phyloP scores from a whole-genome alignment of 2,329 filamentous ascomycete genomes.

The Pleoardoris graminearum region DNA sequence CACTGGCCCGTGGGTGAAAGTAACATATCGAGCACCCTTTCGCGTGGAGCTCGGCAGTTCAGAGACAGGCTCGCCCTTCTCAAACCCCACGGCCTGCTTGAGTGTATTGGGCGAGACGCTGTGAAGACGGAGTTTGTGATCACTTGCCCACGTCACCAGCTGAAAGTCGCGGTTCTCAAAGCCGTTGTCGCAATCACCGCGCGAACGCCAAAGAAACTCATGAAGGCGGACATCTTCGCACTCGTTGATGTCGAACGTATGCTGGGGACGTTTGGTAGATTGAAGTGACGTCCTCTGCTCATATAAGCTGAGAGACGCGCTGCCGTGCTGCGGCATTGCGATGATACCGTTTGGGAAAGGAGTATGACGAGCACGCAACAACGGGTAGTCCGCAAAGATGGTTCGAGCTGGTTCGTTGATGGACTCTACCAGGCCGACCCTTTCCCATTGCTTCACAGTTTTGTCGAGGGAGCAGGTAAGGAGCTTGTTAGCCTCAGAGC shows the following conservation, averaged over 20 bases:
- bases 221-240: slow-evolving; percentile 66
- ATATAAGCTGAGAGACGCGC: slow-evolving; percentile 83
- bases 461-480: slow-evolving; percentile 89
- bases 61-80: slow-evolving; percentile 67
- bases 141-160: slow-evolving; percentile 88
- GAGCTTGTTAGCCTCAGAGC: slow-evolving; percentile 70
- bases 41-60: slow-evolving; percentile 73
- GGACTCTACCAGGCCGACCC: slow-evolving; percentile 60
- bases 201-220: slow-evolving; percentile 86
- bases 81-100: slow-evolving; percentile 68
- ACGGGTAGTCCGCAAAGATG: slow-evolving; percentile 80
- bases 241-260: slow-evolving; percentile 58
- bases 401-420: slow-evolving; percentile 55
- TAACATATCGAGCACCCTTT: slow-evolving; percentile 82
- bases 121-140: slow-evolving; percentile 79
- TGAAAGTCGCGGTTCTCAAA: slow-evolving; percentile 87
- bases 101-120: slow-evolving; percentile 68
- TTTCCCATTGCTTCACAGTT: slow-evolving; percentile 94
- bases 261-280: slow-evolving; percentile 48
- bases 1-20: slow-evolving; percentile 66
- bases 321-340: slow-evolving; percentile 89
- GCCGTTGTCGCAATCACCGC: slow-evolving; percentile 67
- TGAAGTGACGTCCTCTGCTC: slow-evolving; percentile 59
- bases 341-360: slow-evolving; percentile 85
- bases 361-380: slow-evolving; percentile 89